Conservation (phyloP, 202 grass and related monocot species). For the Zoysia matrella region DNA sequence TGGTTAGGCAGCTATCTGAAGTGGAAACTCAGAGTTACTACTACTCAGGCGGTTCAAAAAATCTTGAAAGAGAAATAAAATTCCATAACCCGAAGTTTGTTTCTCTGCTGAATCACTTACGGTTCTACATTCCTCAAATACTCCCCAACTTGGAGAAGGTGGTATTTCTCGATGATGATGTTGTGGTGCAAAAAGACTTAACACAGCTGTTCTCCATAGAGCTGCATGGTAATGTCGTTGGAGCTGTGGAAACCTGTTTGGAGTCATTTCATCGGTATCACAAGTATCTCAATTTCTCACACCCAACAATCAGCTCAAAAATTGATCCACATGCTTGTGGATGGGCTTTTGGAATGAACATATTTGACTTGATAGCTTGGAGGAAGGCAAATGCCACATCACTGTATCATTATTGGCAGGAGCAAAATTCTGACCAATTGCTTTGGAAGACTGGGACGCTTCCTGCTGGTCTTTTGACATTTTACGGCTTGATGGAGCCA, state of each 20-base stretch:
- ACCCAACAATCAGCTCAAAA: constrained; percentile 78
- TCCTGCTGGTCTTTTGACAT: constrained; percentile 84
- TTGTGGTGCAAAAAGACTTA: constrained; percentile 58
- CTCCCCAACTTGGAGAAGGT: constrained; percentile 95
- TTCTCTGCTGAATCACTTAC: constrained; percentile 85
- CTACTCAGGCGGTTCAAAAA: constrained; percentile 52
- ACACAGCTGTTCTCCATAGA: constrained; percentile 92
- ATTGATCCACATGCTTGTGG: constrained; percentile 95
- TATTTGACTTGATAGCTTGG: constrained; percentile 97
- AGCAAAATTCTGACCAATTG: constrained; percentile 78
- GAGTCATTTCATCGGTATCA: constrained; percentile 95
- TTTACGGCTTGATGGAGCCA: constrained; percentile 93
- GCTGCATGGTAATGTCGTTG: constrained; percentile 93
- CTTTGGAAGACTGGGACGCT: constrained; percentile 91
- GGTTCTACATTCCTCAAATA: constrained; percentile 97
- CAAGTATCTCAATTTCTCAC: constrained; percentile 96
- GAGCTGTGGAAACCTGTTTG: constrained; percentile 98
- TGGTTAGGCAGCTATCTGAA: constrained; percentile 68
- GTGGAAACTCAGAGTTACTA: constrained; percentile 67
- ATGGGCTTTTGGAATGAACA: constrained; percentile 99
- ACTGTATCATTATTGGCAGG: constrained; percentile 96
- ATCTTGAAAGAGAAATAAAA: constrained; percentile 70
- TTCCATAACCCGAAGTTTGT: constrained; percentile 72
- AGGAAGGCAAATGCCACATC: constrained; percentile 79
- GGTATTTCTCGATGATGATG: constrained; percentile 72